phyloP scores from a whole-genome alignment of 495 filamentous ascomycete species.

The Aspergillus olivimuriae region DNA sequence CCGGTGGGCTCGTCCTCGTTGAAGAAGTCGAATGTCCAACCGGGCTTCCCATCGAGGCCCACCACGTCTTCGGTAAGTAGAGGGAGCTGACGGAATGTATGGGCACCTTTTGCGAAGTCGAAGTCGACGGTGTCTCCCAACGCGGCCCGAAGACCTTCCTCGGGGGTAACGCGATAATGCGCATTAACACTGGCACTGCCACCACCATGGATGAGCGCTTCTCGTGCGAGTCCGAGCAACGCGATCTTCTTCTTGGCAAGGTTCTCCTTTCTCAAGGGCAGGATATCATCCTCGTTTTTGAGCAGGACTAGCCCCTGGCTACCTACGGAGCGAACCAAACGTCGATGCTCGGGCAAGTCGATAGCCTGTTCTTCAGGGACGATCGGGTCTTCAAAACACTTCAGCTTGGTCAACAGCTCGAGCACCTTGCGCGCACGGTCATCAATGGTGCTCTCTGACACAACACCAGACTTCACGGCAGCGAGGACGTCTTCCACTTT shows the following conservation, averaged over 20 bases:
- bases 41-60: constrained; percentile 1
- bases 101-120: constrained; percentile 6
- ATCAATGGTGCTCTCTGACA: constrained; percentile 17
- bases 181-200: constrained; percentile 64
- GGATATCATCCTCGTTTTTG: constrained; percentile 54
- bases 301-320: constrained; percentile 59
- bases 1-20: not conserved
- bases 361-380: too few relatives aligned
- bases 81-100: constrained; percentile 4
- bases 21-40: constrained; percentile 6
- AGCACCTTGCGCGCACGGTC: too few relatives aligned
- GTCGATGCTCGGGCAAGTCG: constrained; percentile 48
- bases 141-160: constrained; percentile 32
- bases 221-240: constrained; percentile 62
- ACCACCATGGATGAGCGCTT: constrained; percentile 60
- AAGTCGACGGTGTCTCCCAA: constrained; percentile 8
- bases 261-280: constrained; percentile 41
- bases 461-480: not conserved
- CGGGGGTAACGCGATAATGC: constrained; percentile 62
- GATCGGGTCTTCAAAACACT: too few relatives aligned
- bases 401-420: too few relatives aligned
- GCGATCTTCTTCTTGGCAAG: constrained; percentile 48
- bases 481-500: constrained; percentile 1
- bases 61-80: constrained; percentile 2
- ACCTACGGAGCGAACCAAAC: constrained; percentile 49